These are phyloP conservation scores for Ophiobolus disseminans DNA, from an alignment of 2,329 filamentous ascomycete genomes.

Conservation along the genomic window DNA sequence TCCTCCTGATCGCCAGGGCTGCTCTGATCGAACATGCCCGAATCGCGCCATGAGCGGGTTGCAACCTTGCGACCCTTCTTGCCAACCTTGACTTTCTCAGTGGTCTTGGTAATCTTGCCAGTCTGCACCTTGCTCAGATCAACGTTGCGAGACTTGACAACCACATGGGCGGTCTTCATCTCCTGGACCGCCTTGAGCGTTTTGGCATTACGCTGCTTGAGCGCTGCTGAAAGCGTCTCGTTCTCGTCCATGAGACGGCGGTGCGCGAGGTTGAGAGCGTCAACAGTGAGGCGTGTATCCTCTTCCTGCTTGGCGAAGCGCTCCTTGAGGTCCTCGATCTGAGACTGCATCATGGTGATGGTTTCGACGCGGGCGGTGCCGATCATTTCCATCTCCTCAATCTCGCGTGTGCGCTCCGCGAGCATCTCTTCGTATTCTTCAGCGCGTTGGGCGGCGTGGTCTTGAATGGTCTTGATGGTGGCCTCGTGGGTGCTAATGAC, in stretches of 20 bases:
- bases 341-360: constrained; percentile 40
- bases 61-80: constrained; percentile 39
- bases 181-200: constrained; percentile 39
- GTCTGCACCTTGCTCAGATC: constrained; percentile 36
- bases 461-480: constrained; percentile 47
- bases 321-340: constrained; percentile 44
- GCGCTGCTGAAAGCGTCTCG: constrained; percentile 33
- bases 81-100: constrained; percentile 40
- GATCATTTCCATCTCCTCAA: constrained; percentile 44
- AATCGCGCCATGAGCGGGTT: constrained; percentile 40
- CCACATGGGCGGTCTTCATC: constrained; percentile 43
- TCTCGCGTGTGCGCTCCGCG: constrained; percentile 35
- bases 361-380: constrained; percentile 42
- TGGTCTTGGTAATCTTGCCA: constrained; percentile 40
- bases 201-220: constrained; percentile 38
- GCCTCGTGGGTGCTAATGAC: constrained; percentile 48
- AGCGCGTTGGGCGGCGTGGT: constrained; percentile 27
- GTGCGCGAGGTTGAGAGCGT: constrained; percentile 35
- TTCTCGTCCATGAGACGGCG: constrained; percentile 40
- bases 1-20: constrained; percentile 18
- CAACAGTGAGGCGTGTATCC: constrained; percentile 41
- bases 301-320: constrained; percentile 35
- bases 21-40: constrained; percentile 42
- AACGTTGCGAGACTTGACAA: constrained; percentile 33
- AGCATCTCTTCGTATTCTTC: constrained; percentile 35